Conservation (phyloP, 78 protist genomes). For the Tieghemostelium lacteum region DNA sequence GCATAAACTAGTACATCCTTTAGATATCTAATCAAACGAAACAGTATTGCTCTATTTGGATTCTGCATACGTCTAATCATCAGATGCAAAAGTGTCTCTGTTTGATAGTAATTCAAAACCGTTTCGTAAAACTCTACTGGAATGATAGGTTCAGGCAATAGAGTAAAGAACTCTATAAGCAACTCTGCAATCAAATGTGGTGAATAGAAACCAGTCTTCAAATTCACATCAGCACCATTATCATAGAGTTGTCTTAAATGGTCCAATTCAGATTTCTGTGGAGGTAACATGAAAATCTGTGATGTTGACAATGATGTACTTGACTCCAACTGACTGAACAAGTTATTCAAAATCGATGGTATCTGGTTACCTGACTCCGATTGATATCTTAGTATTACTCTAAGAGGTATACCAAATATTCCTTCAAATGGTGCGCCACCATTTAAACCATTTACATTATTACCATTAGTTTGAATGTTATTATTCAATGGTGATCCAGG, state of each 20-base stretch:
- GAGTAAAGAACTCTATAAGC: slow-evolving; percentile 27
- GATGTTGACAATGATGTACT: slow-evolving; percentile 36
- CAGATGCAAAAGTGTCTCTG: slow-evolving; percentile 61
- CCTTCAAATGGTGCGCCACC: slow-evolving; percentile 55
- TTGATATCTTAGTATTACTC: slow-evolving; percentile 59
- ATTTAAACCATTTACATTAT: background rate
- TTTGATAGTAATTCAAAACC: slow-evolving; percentile 67
- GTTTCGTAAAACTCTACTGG: slow-evolving; percentile 64
- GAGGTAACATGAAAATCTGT: slow-evolving; percentile 12
- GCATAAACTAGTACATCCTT: slow-evolving; percentile 55
- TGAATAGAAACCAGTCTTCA: slow-evolving; percentile 1
- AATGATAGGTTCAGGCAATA: slow-evolving; percentile 52
- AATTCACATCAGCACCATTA: slow-evolving; percentile 22
- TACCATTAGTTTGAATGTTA: background rate
- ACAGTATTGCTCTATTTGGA: slow-evolving; percentile 59
- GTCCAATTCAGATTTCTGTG: background rate
- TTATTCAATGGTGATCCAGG: background rate
- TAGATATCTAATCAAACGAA: slow-evolving; percentile 50
- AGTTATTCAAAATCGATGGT: slow-evolving; percentile 49
- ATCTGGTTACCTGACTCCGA: slow-evolving; percentile 46
- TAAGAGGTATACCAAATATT: slow-evolving; percentile 60
- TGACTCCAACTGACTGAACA: slow-evolving; percentile 21
- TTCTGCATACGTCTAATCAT: slow-evolving; percentile 66
- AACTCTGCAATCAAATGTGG: slow-evolving; percentile 23
- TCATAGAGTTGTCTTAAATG: background rate